Base-by-base conservation (phyloP, 139 green algal species). In the Trebouxia sp. region DNA sequence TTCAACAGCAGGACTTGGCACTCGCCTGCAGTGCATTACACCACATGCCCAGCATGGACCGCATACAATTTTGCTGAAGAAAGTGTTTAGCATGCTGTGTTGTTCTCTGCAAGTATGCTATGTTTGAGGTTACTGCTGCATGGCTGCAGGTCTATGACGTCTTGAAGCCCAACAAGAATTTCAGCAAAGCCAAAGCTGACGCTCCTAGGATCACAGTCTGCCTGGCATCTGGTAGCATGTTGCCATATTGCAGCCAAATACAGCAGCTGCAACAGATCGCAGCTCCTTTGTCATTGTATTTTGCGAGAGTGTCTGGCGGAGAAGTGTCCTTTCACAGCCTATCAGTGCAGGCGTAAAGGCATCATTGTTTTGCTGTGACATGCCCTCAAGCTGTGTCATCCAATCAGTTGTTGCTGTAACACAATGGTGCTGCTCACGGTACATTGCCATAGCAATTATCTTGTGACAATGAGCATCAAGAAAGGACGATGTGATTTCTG, bases 101-200 rank as follows among this genome's bases (percentile, higher is more conserved):
- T 10, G 30, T 45, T 3, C 10, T 51, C 48, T 45, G 37, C 50
- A 48, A n/a, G 3, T 45, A 37, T 32, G n/a, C 35, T 62, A 38
- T 39, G 51, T 56, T 0, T 24, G 5, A 14, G 24, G 26, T 37
- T 66, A 26, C 11, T 14, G 11, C 39, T 6, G 12, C 20, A 41
- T 77, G 17, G 7, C 17, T 56, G 69, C 69, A 77, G 72, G 72
- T 79, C 17, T 79, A 79, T 48, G 72, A 79, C 28, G 48, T 79
- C 17, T 62, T 79, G n/a, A 62, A 62, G 47, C 72, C 72, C 47
- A 79, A 79, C 30, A 79, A 65, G 30, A 45, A 43, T n/a, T 79
- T 79, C 72, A 65, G 72, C 47, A 62, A 65, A 28, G 48, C 22
- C 11, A 37, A 39, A 0, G 45, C 72, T 45, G 72, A 79, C 8